Evolutionary conservation across 306 rosid genomes (phyloP).

Genomic region (Herpetospermum pedunculosum): DNA sequence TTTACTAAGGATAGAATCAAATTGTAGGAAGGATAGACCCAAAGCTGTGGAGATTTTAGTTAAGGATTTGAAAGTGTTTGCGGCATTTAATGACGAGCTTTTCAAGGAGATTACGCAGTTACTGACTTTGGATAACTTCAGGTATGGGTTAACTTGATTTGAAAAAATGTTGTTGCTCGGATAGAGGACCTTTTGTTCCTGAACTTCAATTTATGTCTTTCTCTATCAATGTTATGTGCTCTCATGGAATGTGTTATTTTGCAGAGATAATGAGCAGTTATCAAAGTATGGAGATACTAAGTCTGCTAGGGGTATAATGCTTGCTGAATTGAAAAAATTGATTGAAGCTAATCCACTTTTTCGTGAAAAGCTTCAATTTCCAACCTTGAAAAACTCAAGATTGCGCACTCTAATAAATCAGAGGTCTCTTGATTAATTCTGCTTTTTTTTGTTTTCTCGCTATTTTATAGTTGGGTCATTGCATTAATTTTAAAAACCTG

Average conservation of each 20-base stretch:
- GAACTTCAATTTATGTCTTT: background rate
- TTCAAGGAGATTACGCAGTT: conserved; percentile 96
- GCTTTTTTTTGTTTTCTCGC: background rate
- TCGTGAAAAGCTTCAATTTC: conserved; percentile 98
- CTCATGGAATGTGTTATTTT: conserved; percentile 13
- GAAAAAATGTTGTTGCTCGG: conserved; percentile 4
- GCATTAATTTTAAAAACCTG: background rate
- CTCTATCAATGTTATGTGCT: background rate
- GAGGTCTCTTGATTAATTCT: conserved; percentile 43
- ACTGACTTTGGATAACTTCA: conserved; percentile 86
- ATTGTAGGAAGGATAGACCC: conserved; percentile 81
- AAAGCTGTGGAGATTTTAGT: conserved; percentile 94
- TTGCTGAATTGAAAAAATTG: conserved; percentile 87
- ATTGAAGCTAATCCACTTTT: conserved; percentile 97
- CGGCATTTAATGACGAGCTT: conserved; percentile 93
- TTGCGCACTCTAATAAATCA: conserved; percentile 92
- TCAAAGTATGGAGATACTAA: conserved; percentile 98
- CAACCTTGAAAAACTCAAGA: conserved; percentile 89
- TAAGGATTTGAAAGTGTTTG: conserved; percentile 93
- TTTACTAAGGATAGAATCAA: conserved; percentile 11
- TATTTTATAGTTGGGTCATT: conserved; percentile 3
- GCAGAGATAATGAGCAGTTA: conserved; percentile 95
- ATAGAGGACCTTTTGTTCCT: background rate
- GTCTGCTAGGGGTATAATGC: conserved; percentile 98
- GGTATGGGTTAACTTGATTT: conserved; percentile 36